Percentiles rank a stretch among this genome's conserved stretches.
Conservation (phyloP, 768 basidiomycete species). For the Agaricus bisporus region DNA sequence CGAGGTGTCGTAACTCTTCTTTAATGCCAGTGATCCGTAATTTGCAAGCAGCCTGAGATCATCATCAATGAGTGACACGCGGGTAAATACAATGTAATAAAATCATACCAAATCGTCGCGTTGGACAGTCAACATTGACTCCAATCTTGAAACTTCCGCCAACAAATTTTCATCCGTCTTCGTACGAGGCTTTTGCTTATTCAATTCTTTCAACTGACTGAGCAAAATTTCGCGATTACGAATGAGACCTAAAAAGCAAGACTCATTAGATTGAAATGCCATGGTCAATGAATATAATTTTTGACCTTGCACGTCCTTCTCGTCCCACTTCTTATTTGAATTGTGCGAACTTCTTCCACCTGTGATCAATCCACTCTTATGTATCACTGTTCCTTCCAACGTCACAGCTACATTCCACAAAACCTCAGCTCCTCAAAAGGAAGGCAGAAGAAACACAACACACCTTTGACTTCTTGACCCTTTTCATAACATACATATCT, state of each 20-base stretch:
- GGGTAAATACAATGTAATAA: not conserved
- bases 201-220: conserved; percentile 75
- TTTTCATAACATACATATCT: conserved; percentile 89
- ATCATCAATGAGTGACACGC: conserved; percentile 3
- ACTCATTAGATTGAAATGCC: not conserved
- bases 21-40: conserved; percentile 71
- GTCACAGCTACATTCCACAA: conserved; percentile 69
- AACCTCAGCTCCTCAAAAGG: not conserved
- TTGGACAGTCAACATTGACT: conserved; percentile 67
- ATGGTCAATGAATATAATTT: too few relatives aligned
- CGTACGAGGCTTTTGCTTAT: conserved; percentile 74
- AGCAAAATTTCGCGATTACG: conserved; percentile 68
- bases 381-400: conserved; percentile 93
- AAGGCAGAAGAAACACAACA: conserved; percentile 14
- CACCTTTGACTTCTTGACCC: conserved; percentile 95
- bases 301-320: conserved; percentile 84
- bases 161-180: conserved; percentile 79
- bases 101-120: conserved; percentile 76
- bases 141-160: conserved; percentile 71
- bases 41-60: conserved; percentile 65
- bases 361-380: conserved; percentile 95
- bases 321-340: conserved; percentile 87
- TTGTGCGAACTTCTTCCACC: conserved; percentile 81
- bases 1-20: conserved; percentile 79
- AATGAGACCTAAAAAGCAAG: conserved; percentile 25